Evolutionary conservation across 2,329 filamentous ascomycete species (phyloP), one percentile per base, ranked within the genome.

Genomic region (Ascocoryne sarcoides): DNA sequence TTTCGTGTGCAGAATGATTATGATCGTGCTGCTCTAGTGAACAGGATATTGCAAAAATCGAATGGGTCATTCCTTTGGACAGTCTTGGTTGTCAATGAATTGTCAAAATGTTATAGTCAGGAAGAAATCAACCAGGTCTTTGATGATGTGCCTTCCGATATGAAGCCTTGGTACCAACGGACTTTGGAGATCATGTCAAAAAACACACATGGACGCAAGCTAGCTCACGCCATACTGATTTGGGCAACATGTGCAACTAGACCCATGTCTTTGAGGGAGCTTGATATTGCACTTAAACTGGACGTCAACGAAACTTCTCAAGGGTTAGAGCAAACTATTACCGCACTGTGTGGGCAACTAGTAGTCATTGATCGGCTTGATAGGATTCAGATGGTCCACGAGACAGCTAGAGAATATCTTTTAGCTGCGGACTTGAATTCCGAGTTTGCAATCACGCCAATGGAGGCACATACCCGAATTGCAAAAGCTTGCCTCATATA

Each of bases 11-110:
- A 39, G 9, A 39, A 51, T 14, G 39, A 49, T 4, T 43, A 59
- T 2, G 39, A 53, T 29, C 51, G 52, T n/a, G 21, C 14, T 20
- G 15, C 28, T 15, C 33, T 64, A 5, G 49, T 50, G 1, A 45
- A 57, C 17, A 56, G 47, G 36, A 60, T 66, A 10, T 36, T 65
- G 15, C 41, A 52, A 12, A 65, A 62, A 36, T 61, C 63, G 5
- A 36, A 33, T 1, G 43, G 42, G 26, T 37, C 28, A 37, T 45
- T 45, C 41, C 21, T 45, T 17, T 42, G 43, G 43, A 35, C 32
- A 10, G 18, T 17, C 23, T 14, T 39, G 10, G 43, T 32, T 14
- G 21, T 39, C 15, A 34, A 21, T 15, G 35, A 45, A 10, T 15
- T 42, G 10, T 15, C 18, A 8, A 18, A 32, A n/a, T 42, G 35